A percentile compares a stretch with the other conserved stretches of the same genome.
Conservation (phyloP, 139 green algal genomes). For the Micractinium conductrix region DNA sequence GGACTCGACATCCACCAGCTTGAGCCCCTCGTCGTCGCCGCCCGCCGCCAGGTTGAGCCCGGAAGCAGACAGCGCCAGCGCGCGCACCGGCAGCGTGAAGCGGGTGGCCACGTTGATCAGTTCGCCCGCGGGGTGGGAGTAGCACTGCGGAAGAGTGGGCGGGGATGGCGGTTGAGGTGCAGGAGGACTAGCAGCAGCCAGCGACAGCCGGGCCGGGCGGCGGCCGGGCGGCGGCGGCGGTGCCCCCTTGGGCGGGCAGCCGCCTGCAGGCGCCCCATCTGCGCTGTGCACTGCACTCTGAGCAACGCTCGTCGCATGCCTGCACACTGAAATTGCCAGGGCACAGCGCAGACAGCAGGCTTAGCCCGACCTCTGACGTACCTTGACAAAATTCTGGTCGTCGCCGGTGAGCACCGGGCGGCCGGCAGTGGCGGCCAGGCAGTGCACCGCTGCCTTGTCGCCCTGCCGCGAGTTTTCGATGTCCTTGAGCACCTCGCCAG, state of each 20-base stretch:
- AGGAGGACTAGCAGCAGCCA: too few species aligned
- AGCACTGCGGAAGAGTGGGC: conserved; percentile 46
- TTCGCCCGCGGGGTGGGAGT: conserved; percentile 50
- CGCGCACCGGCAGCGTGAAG: conserved; percentile 75
- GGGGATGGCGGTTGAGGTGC: background rate
- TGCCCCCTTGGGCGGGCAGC: too few species aligned
- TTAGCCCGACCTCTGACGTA: too few species aligned
- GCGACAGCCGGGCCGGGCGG: too few species aligned
- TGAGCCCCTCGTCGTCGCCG: conserved; percentile 83
- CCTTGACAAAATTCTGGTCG: conserved; percentile 61
- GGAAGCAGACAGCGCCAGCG: conserved; percentile 67
- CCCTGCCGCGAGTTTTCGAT: conserved; percentile 16
- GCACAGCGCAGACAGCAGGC: too few species aligned
- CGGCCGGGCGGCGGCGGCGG: too few species aligned
- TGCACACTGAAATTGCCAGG: too few species aligned
- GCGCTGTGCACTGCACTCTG: too few species aligned
- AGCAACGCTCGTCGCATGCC: too few species aligned
- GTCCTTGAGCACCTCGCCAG: conserved; percentile 39
- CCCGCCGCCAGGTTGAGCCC: conserved; percentile 73
- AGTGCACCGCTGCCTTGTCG: background rate
- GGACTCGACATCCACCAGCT: conserved; percentile 69
- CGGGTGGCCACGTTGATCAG: conserved; percentile 70
- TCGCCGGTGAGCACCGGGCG: conserved; percentile 51
- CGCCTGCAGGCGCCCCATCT: too few species aligned
- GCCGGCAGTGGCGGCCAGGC: conserved; percentile 23